These are phyloP conservation scores for Botrytis hyacinthi DNA, from an alignment of 2,329 filamentous ascomycete species.

Conservation along the genomic window DNA sequence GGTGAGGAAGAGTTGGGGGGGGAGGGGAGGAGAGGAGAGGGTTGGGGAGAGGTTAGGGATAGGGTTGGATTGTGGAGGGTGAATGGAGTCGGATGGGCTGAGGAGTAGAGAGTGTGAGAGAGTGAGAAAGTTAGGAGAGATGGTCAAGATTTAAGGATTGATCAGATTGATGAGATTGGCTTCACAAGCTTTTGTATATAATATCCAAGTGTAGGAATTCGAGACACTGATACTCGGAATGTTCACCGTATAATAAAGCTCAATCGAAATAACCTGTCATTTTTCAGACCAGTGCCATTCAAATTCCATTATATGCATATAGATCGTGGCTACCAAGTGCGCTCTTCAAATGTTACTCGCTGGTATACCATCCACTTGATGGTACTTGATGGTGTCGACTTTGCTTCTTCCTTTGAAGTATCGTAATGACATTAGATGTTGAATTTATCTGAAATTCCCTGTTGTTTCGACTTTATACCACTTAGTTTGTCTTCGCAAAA, in stretches of 20 bases:
- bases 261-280: background rate
- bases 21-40: background rate
- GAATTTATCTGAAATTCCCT: background rate
- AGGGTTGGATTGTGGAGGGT: background rate
- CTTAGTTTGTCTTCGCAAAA: background rate
- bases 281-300: background rate
- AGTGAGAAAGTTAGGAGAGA: too few species aligned
- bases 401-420: background rate
- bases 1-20: constrained; percentile 52
- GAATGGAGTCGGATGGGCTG: background rate
- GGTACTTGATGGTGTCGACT: background rate
- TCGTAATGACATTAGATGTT: background rate
- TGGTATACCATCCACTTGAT: background rate
- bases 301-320: background rate
- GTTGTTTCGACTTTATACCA: background rate
- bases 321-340: background rate
- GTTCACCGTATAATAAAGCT: background rate
- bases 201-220: background rate
- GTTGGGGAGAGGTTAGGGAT: background rate
- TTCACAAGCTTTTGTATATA: background rate
- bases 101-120: background rate
- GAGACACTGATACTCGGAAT: background rate
- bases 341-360: too few species aligned
- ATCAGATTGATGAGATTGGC: background rate
- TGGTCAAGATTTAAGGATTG: background rate